Evolutionary conservation across 2,329 filamentous ascomycete genomes (phyloP).

Genomic region (Aspergillus sp.): DNA sequence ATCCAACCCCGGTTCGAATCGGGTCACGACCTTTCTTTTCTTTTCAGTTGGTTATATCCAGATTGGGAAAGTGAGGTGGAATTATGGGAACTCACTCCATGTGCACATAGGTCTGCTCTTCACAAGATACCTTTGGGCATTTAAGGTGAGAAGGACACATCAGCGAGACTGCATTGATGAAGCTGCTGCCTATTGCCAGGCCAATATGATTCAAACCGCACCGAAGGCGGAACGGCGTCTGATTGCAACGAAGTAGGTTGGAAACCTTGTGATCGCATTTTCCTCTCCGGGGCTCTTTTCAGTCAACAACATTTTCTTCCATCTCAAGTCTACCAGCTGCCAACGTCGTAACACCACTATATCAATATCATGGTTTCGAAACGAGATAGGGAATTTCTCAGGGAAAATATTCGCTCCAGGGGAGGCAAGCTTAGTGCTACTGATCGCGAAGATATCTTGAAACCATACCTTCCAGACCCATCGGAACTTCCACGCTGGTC

Average conservation of each 20-base stretch:
- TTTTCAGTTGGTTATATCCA: neutral
- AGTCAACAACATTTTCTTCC: neutral
- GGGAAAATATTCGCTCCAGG: slow-evolving; percentile 39
- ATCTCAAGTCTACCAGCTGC: neutral
- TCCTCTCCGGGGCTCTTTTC: neutral
- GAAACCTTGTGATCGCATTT: neutral
- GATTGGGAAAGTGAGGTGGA: no score
- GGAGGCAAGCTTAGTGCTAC: slow-evolving; percentile 42
- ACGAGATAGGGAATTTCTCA: slow-evolving; percentile 35
- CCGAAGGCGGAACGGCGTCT: neutral
- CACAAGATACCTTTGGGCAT: neutral
- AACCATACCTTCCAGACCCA: slow-evolving; percentile 54
- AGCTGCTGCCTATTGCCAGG: neutral
- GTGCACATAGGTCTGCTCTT: neutral
- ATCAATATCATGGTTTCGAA: slow-evolving; percentile 30
- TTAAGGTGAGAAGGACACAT: neutral
- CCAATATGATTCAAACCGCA: neutral
- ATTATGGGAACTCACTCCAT: no score
- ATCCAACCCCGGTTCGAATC: neutral
- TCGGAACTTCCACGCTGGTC: slow-evolving; percentile 25
- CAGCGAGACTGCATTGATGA: neutral
- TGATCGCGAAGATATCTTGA: slow-evolving; percentile 53
- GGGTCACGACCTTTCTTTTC: neutral
- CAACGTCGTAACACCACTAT: neutral
- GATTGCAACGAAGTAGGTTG: neutral